Evolutionary conservation across 805 yeast species (phyloP), one percentile per base, ranked within the genome.

Genomic region (Candida broadrunensis): DNA sequence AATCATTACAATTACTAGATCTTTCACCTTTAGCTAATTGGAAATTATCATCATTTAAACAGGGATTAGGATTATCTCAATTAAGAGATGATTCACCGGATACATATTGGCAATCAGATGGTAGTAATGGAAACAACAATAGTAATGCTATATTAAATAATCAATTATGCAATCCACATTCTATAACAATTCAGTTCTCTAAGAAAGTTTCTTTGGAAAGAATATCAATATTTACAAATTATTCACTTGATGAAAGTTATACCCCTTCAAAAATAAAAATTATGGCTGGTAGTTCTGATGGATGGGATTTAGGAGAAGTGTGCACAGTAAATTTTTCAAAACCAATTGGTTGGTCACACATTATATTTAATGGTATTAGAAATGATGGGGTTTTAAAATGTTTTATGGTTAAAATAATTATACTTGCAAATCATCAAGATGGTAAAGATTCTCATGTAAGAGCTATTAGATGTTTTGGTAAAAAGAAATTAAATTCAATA

Each of bases 371-470:
- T 38, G 76, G 78, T 1, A 70, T 75, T 2, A 60, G 85, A 29
- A 60, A 64, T 9, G 81, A 76, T 39, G 77, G 78, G 2, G 74
- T 80, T 1, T 60, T 88, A 36, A 81, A 85, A 50, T 79, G 93
- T 38, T 84, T 81, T 51, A 65, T 81, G 46, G 62, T 88, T 11
- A 75, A 85, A 44, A 49, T 89, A 13, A 56, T 74, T n/a, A 71
- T 88, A 5, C 56, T 77, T 7, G 77, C 86, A 1, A 93, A 95
- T 52, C 96, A 88, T 52, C 97, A 90, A 56, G 89, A 88, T 55
- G 99, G 99, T 35, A 93, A 91, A 55, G 99, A 93, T 59, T 83
- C 96, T 1, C 98, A 89, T 58, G 68, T 93, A 9, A 64, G 99
- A 35, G 84, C 89, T 0, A 70, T 90, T 14, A 78, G 69, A 59